These are phyloP conservation scores for Pseudocercospora vitis DNA, from an alignment of 2,329 filamentous ascomycete species.

Conservation along the genomic window DNA sequence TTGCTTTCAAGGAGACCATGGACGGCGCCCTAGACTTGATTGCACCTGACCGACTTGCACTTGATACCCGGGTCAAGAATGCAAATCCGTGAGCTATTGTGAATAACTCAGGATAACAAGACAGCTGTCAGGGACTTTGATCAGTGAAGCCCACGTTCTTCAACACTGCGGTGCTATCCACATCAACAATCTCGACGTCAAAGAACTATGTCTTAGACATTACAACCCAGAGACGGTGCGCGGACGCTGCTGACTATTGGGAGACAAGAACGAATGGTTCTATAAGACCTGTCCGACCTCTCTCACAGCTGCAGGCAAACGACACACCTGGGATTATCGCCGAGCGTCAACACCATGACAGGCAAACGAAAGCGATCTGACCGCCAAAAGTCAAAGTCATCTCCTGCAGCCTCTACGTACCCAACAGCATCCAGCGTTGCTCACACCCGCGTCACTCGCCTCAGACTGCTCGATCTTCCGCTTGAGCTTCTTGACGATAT, in stretches of 20 bases:
- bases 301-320: no score
- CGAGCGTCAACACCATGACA: not conserved
- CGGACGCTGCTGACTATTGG: no score
- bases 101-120: no score
- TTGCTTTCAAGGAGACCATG: conserved; percentile 56
- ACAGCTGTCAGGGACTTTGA: no score
- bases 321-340: no score
- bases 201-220: no score
- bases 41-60: conserved; percentile 57
- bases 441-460: not conserved
- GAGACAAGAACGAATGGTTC: no score
- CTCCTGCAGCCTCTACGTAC: not conserved
- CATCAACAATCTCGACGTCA: no score
- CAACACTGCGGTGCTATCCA: no score
- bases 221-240: no score
- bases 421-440: not conserved
- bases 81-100: not conserved
- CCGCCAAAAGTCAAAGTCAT: not conserved
- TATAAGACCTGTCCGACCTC: no score
- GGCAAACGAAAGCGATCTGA: not conserved
- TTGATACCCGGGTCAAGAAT: conserved; percentile 58
- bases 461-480: not conserved
- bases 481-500: not conserved
- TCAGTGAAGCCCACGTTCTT: no score
- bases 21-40: conserved; percentile 58